Conservation (phyloP, 495 filamentous ascomycete species). For the Penicillium egyptiacum region DNA sequence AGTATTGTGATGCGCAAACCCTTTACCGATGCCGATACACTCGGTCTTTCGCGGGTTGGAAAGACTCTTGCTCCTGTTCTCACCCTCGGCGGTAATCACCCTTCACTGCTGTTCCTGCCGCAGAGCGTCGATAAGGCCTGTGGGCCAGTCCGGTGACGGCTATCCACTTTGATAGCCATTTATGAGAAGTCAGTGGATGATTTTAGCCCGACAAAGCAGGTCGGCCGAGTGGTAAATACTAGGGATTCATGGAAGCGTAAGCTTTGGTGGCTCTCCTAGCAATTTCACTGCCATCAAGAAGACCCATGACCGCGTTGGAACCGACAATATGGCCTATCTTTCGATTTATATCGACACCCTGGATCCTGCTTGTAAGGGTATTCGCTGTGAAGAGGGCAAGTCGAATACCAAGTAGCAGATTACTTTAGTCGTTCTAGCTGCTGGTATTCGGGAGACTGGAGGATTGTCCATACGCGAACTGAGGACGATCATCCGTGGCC, state of each 20-base stretch:
- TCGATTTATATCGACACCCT: slow-evolving; percentile 86
- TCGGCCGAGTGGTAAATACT: not conserved
- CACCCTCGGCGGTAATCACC: slow-evolving; percentile 67
- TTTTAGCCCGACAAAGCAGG: no score
- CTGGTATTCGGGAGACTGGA: no score
- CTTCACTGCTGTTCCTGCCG: no score
- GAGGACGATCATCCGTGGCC: no score
- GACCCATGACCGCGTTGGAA: slow-evolving; percentile 72
- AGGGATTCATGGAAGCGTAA: slow-evolving; percentile 65
- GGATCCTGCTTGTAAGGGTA: no score
- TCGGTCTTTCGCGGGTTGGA: slow-evolving; percentile 53
- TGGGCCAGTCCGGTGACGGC: slow-evolving; percentile 57
- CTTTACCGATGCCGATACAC: slow-evolving; percentile 45
- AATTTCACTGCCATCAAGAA: slow-evolving; percentile 67
- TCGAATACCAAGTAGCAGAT: no score
- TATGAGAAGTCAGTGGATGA: slow-evolving; percentile 35
- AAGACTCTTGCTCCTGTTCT: slow-evolving; percentile 62
- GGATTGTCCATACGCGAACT: no score
- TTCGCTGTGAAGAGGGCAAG: no score
- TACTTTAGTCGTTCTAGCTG: no score
- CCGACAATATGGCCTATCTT: slow-evolving; percentile 71
- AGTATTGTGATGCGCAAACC: slow-evolving; percentile 53
- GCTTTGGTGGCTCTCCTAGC: slow-evolving; percentile 65
- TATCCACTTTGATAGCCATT: slow-evolving; percentile 71
- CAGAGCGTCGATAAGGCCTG: slow-evolving; percentile 66